A percentile compares a stretch with the other conserved stretches of the same genome.
phyloP scores from a whole-genome alignment of 140 eudicot genomes.

The Senecio squalidus region DNA sequence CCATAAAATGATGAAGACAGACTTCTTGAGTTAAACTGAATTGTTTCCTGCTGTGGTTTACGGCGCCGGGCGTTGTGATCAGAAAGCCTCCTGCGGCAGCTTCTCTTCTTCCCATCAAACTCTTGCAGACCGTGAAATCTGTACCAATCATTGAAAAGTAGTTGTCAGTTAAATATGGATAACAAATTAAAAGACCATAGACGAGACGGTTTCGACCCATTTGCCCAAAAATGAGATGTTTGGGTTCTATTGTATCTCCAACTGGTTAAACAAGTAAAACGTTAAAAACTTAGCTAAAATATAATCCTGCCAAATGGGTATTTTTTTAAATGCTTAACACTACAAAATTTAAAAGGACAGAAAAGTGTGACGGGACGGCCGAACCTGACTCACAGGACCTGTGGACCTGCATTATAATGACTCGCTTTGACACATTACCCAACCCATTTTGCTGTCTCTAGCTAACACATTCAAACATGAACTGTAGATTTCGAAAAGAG shows the following conservation, averaged over 20 bases:
- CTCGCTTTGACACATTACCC: too few relatives aligned
- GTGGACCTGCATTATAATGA: too few relatives aligned
- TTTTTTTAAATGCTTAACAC: too few relatives aligned
- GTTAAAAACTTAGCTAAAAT: too few relatives aligned
- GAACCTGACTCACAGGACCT: too few relatives aligned
- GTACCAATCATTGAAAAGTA: background rate
- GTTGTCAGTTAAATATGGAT: background rate
- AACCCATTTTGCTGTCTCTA: too few relatives aligned
- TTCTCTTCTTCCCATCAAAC: slow-evolving; percentile 87
- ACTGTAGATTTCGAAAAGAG: background rate
- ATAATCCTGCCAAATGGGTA: too few relatives aligned
- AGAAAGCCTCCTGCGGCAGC: slow-evolving; percentile 88
- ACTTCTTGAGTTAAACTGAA: slow-evolving; percentile 59
- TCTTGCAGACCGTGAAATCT: slow-evolving; percentile 89
- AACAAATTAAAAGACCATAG: background rate
- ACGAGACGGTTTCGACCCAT: background rate
- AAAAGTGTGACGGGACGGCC: too few relatives aligned
- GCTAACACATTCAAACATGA: slow-evolving; percentile 5
- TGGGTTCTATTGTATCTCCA: too few relatives aligned
- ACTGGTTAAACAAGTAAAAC: too few relatives aligned
- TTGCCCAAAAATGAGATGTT: too few relatives aligned
- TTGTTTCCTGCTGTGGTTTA: slow-evolving; percentile 72
- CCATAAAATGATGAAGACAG: slow-evolving; percentile 67
- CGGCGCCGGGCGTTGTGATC: slow-evolving; percentile 97
- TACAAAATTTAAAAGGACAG: too few relatives aligned